Base-by-base conservation (phyloP, 768 basidiomycete species). In the Termitomyces sp. region DNA sequence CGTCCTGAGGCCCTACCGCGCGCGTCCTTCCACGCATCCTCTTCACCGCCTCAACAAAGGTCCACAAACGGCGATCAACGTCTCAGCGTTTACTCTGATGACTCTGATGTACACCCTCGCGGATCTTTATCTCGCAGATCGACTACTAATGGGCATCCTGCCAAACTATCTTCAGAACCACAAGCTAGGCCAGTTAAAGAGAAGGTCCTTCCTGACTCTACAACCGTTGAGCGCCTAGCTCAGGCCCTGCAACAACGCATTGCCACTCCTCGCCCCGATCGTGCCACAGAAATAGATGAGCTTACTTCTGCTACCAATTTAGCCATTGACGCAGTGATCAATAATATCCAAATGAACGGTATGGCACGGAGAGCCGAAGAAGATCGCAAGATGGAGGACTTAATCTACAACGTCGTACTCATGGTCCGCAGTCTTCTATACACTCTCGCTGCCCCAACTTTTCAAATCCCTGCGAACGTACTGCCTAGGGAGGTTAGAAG, bases 361-460 rank as follows among this genome's bases (percentile, higher is more conserved):
- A 46, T 74, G 28, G 64, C 73, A 28, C 78, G 81, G 43, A 74
- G 74, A 38, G 66, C 74, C 14, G 84, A 84, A 57, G 80, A 87
- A 40, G 81, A 81, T 58, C 69, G 71, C 37, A 70, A 73, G 56
- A 79, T 90, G 68, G 85, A 90, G 60, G 72, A 76, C 30, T 77
- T 86, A 19, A 84, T 91, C 48, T 72, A 78, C 52, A 66, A 70
- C 37, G 82, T 84, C 5, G 88, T 91, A 37, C 70, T 82, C n/a
- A 72, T 84, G n/a, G 85, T 90, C 51, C 84, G 89, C 42, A 84
- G 88, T 60, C 77, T 91, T 47, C 77, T 91, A n/a, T 90, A 87
- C 61, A 71, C 84, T 26, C 77, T 85, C 34, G 79, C 84, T 26
- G 71, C 78, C 1, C 79, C 82, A 10, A 75, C 81, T 1, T 79